These are phyloP conservation scores for Leccinum longicurvipes DNA, from an alignment of 768 basidiomycete species.

Conservation along the genomic window DNA sequence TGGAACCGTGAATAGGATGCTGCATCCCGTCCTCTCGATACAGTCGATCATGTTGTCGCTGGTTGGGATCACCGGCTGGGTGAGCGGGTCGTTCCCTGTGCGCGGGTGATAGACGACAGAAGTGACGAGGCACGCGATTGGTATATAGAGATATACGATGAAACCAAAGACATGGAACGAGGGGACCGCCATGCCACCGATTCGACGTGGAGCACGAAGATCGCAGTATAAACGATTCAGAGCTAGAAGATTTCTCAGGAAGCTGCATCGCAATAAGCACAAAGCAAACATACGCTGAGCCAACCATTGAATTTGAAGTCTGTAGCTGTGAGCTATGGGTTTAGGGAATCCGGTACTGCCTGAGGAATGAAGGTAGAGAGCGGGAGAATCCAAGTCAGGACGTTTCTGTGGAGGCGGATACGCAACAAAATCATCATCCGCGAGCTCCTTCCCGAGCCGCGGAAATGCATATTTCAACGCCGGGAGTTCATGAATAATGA, in stretches of 20 bases:
- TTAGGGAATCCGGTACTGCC: slow-evolving; percentile 49
- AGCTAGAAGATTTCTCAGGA: slow-evolving; percentile 3
- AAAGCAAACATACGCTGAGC: slow-evolving; percentile 27
- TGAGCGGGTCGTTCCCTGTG: slow-evolving; percentile 10
- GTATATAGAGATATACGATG: slow-evolving; percentile 10
- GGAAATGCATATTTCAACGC: slow-evolving; percentile 25
- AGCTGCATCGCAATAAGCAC: not conserved
- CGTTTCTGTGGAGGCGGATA: slow-evolving; percentile 4
- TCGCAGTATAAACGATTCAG: not conserved
- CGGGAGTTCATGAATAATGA: not conserved
- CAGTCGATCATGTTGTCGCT: slow-evolving; percentile 39
- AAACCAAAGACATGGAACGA: slow-evolving; percentile 27
- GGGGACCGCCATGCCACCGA: slow-evolving; percentile 24
- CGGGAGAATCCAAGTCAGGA: slow-evolving; percentile 11
- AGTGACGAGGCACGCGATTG: slow-evolving; percentile 15
- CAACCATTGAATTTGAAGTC: slow-evolving; percentile 33
- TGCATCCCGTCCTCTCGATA: slow-evolving; percentile 26
- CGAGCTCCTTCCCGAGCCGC: not conserved
- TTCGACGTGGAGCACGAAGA: slow-evolving; percentile 13
- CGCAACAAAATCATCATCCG: not conserved
- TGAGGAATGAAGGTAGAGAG: slow-evolving; percentile 20
- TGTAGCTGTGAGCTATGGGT: slow-evolving; percentile 35
- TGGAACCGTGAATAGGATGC: slow-evolving; percentile 37
- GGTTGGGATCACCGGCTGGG: slow-evolving; percentile 36
- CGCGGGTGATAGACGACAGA: slow-evolving; percentile 28